phyloP scores from a whole-genome alignment of 176 grass and related monocot species.

The Zea luxurians region DNA sequence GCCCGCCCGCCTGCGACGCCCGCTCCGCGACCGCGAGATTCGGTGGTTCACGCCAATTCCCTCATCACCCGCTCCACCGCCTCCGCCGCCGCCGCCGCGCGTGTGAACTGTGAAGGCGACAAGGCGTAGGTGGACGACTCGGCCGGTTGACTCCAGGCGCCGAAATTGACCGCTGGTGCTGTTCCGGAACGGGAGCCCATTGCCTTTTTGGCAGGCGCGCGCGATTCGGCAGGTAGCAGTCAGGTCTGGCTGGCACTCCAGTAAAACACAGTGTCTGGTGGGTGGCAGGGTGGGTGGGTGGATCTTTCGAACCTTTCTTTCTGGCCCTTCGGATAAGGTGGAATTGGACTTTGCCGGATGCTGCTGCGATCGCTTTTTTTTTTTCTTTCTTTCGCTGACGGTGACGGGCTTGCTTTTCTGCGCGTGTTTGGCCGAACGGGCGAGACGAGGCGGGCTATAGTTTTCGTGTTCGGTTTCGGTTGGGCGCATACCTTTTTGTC shows the following conservation, averaged over 20 bases:
- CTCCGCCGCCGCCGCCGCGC: background rate
- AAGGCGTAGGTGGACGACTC: slow-evolving; percentile 33
- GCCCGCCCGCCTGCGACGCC: background rate
- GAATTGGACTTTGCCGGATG: slow-evolving; percentile 1
- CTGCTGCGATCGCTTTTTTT: background rate
- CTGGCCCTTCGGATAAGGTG: slow-evolving; percentile 20
- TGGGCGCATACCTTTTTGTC: background rate
- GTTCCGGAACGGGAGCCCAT: slow-evolving; percentile 17
- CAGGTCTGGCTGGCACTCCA: background rate
- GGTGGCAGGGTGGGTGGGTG: slow-evolving; percentile 37
- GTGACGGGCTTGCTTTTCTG: too few species aligned
- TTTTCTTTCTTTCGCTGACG: background rate
- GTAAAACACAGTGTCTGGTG: slow-evolving; percentile 26
- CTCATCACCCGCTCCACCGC: background rate
- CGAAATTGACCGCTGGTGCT: slow-evolving; percentile 29
- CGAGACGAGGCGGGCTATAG: background rate
- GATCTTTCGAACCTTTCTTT: slow-evolving; percentile 32
- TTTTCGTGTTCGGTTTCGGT: slow-evolving; percentile 23
- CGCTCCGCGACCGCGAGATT: background rate
- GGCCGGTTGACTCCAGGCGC: slow-evolving; percentile 33
- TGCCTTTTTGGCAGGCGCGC: slow-evolving; percentile 10
- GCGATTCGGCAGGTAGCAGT: background rate
- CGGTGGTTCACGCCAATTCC: slow-evolving; percentile 23
- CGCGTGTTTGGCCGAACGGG: background rate
- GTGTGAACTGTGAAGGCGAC: slow-evolving; percentile 19